A percentile compares a stretch with the other conserved stretches of the same genome.
Conservation (phyloP, 345 rosid genomes). For the Microcos paniculata region DNA sequence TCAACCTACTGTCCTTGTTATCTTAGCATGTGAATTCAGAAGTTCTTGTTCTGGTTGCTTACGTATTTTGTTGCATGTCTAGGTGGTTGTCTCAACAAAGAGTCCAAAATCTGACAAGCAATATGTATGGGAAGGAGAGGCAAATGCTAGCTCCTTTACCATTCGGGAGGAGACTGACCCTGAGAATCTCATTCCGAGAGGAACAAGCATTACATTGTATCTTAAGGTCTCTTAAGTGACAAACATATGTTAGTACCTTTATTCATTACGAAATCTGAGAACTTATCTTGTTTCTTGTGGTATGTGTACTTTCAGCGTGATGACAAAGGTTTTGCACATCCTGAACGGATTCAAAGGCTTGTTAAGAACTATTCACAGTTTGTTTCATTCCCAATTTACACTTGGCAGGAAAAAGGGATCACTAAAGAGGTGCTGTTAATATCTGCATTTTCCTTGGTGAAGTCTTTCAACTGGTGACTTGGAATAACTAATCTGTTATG, state of each 20-base stretch:
- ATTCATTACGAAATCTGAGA: background rate
- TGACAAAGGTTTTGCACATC: conserved; percentile 88
- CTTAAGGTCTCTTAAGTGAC: conserved; percentile 59
- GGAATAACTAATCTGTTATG: background rate
- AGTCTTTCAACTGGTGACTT: background rate
- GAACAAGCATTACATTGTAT: conserved; percentile 81
- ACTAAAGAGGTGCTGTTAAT: conserved; percentile 74
- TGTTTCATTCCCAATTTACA: conserved; percentile 97
- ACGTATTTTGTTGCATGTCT: conserved; percentile 7
- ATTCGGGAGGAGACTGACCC: conserved; percentile 89
- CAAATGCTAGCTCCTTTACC: conserved; percentile 78
- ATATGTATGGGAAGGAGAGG: conserved; percentile 95
- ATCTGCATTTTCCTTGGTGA: background rate
- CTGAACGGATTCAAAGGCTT: conserved; percentile 87
- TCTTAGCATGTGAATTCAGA: background rate
- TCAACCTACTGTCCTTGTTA: background rate
- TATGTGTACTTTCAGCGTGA: conserved; percentile 47
- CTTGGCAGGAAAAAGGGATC: conserved; percentile 94
- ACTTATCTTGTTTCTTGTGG: conserved; percentile 17
- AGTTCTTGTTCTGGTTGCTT: conserved; percentile 11
- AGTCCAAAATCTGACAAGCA: conserved; percentile 93
- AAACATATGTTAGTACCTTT: conserved; percentile 8
- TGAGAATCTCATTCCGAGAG: conserved; percentile 71
- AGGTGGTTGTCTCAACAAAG: conserved; percentile 89
- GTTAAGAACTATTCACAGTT: conserved; percentile 97